Base-by-base conservation (phyloP, 108 stramenopile species). In the Pseudonitzschia pungens region DNA sequence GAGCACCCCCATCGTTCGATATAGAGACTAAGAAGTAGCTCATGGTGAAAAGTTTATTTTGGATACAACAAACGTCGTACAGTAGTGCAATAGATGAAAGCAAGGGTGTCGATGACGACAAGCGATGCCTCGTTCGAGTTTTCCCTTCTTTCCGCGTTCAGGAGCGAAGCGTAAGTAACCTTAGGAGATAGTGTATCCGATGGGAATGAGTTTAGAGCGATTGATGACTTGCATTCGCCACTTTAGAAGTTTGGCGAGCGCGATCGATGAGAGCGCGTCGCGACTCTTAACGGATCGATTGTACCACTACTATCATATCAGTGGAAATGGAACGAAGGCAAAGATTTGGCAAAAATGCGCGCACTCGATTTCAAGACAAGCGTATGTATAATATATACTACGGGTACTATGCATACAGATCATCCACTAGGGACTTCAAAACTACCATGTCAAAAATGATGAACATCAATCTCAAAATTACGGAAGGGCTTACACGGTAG, bases 11-110 rank as follows among this genome's bases (percentile, higher is more conserved):
- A 10, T 83, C 77, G 81, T 94, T 94, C 72, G 89, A 88, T 70
- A 94, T 94, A 31, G 93, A 79, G 24, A 86, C 84, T 65, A 94
- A 89, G 50, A 86, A 82, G 79, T 94, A 94, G 83, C 84, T 88
- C 87, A 85, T 85, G 66, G 32, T 62, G 20, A 62, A 33, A 18
- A 48, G 9, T 48, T 48, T 18, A 11, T 36, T 48, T 48, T 48
- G 45, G 45, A 48, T 48, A 18, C 45, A 18, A 48, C 45, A 48
- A 48, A 48, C 14, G 45, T 48, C 45, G 45, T 36, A 36, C 36
- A 6, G 36, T 36, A 18, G 45, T 48, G 45, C 14, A 11, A 48
- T 8, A 48, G 45, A 48, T 36, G 10, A 48, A 1, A 48, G 45
- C 45, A 48, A 48, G 45, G 16, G 14, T 4, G 45, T 18, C 18